These are phyloP conservation scores for Calendula officinalis DNA, from an alignment of 129 eudicot genomes.

Conservation along the genomic window DNA sequence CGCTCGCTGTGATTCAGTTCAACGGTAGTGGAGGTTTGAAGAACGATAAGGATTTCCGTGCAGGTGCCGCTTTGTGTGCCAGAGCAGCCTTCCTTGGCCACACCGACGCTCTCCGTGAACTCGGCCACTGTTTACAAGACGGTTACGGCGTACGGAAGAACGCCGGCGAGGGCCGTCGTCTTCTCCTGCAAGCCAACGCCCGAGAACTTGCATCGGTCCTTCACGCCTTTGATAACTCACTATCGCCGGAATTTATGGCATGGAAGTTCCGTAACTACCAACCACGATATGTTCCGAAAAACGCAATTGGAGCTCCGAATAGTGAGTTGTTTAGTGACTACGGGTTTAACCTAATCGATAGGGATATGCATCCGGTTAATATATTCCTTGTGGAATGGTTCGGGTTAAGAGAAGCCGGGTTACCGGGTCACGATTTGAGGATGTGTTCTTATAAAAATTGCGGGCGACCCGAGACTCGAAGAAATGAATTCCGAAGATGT, in stretches of 20 bases:
- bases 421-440: slow-evolving; percentile 21
- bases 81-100: slow-evolving; percentile 52
- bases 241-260: neutral
- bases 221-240: neutral
- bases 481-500: slow-evolving; percentile 49
- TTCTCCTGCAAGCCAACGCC: slow-evolving; percentile 41
- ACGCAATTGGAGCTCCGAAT: neutral
- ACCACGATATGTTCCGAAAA: neutral
- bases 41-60: slow-evolving; percentile 30
- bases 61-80: slow-evolving; percentile 48
- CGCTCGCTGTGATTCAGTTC: slow-evolving; percentile 48
- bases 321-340: slow-evolving; percentile 27
- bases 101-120: slow-evolving; percentile 46
- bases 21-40: neutral
- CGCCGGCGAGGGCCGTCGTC: slow-evolving; percentile 29
- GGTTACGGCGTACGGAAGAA: slow-evolving; percentile 50
- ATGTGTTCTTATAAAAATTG: slow-evolving; percentile 33
- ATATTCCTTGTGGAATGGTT: slow-evolving; percentile 50
- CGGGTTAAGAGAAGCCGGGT: slow-evolving; percentile 17
- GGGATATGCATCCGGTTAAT: slow-evolving; percentile 37
- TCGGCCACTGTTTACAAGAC: slow-evolving; percentile 55
- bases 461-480: slow-evolving; percentile 52
- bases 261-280: neutral
- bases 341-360: slow-evolving; percentile 21
- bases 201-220: slow-evolving; percentile 32